Evolutionary conservation across 202 grass and related monocot species (phyloP).

Genomic region (Zoysia matrella): DNA sequence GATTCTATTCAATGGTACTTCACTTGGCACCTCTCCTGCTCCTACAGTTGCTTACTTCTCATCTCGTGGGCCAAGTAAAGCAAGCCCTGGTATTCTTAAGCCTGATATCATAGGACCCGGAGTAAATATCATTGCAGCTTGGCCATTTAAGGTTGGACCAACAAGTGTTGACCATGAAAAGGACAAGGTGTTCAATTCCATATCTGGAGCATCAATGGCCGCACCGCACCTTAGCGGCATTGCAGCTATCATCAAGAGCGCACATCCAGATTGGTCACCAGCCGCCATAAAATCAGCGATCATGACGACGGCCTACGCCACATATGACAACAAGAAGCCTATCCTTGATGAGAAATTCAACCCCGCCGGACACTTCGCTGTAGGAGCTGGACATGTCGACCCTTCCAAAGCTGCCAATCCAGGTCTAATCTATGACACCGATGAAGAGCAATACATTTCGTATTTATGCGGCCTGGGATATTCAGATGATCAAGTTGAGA

Average conservation of each 20-base stretch:
- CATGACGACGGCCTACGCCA: slow-evolving; percentile 43
- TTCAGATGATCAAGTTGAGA: slow-evolving; percentile 5
- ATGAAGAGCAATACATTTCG: slow-evolving; percentile 12
- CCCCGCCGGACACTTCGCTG: slow-evolving; percentile 25
- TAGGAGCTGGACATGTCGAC: slow-evolving; percentile 46
- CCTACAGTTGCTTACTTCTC: slow-evolving; percentile 47
- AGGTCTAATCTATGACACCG: slow-evolving; percentile 44
- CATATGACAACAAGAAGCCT: slow-evolving; percentile 5
- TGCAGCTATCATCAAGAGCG: slow-evolving; percentile 47
- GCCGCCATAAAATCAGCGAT: slow-evolving; percentile 34
- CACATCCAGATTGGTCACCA: slow-evolving; percentile 51
- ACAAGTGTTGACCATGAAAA: neutral
- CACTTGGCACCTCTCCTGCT: slow-evolving; percentile 8
- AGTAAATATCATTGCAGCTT: slow-evolving; percentile 16
- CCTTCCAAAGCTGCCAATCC: slow-evolving; percentile 24
- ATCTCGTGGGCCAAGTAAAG: slow-evolving; percentile 36
- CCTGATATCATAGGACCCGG: slow-evolving; percentile 13
- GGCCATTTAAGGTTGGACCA: slow-evolving; percentile 20
- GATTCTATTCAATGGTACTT: slow-evolving; percentile 46
- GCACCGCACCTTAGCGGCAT: slow-evolving; percentile 48
- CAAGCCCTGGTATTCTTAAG: slow-evolving; percentile 39
- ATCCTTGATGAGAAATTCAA: slow-evolving; percentile 28
- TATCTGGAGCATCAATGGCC: slow-evolving; percentile 56
- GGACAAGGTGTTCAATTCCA: slow-evolving; percentile 5
- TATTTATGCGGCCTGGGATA: slow-evolving; percentile 38